Base-by-base conservation (phyloP, 2,329 filamentous ascomycete genomes). In the Raffaelea ambrosiae region DNA sequence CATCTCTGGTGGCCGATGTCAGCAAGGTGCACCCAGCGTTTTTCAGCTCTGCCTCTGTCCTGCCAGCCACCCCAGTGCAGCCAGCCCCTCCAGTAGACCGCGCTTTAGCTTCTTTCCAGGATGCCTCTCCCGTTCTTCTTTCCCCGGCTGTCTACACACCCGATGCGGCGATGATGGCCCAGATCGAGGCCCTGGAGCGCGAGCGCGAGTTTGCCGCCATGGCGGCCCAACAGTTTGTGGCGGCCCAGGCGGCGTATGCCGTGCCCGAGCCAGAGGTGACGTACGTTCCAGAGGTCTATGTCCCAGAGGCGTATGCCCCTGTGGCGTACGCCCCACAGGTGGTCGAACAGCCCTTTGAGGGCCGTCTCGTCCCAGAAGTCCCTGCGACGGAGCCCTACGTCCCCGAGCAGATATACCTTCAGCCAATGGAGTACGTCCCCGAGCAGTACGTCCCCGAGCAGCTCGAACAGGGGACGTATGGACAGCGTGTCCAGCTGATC, bases 181-280 rank as follows among this genome's bases (percentile, higher is more conserved):
- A 59, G 44, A 61, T 63, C 45, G 58, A 60, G 46, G 61, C 59
- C 3, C 56, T 63, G 2, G 62, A 64, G 55, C 57, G 60, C 44
- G 61, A 64, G 52, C 54, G 58, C 19, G 36, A 55, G 16, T 61
- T 58, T 39, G 59, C 55, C 5, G 55, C 59, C 49, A 52, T 55
- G 31, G 51, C 51, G 20, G 57, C 55, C 8, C 54, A 53, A 8
- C 49, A 47, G 22, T 54, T 42, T 33, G 20, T 48, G 46, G 16
- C 22, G 26, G 8, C 5, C 18, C 5, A 23, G 9, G 2, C 3
- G n/a, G 33, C 31, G 43, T 9, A 3, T 5, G 23, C 14, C 22
- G 11, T 26, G 20, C 21, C 22, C n/a, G 40, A 19, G 20, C 40
- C 40, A 5, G 40, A 23, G 40, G 35, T 38, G 26, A n/a, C n/a